Base-by-base conservation (phyloP, 2,329 filamentous ascomycete species). In the Apiospora malaysiana region DNA sequence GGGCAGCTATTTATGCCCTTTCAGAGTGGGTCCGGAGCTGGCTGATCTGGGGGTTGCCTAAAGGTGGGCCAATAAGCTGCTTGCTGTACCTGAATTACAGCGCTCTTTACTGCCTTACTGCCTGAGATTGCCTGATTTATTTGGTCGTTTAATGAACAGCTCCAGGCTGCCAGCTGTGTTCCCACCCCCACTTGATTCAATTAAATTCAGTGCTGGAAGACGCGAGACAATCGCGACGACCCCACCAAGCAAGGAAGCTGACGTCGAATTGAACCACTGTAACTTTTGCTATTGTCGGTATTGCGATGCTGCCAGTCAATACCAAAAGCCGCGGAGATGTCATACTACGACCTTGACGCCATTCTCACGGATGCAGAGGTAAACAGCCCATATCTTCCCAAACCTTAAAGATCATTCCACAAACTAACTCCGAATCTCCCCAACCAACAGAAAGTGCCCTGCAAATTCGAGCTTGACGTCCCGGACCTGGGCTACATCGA, bases 381-480 rank as follows among this genome's bases (percentile, higher is more conserved):
- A 6, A 85, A 67, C 21, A n/a, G 21, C 5, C 27, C 25, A n/a
- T 7, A 18, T 40, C 12, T 4, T 47, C 14, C 70, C 43, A 68
- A 16, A 45, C 4, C 16, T 23, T 14, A 7, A 2, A 59, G 21
- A 16, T 37, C 27, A 4, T 68, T 68, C 75, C 47, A 51, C 43
- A 69, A 69, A 32, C 67, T 74, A 45, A 74, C 51, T 49, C 16
- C 63, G 21, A 43, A 76, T 6, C n/a, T 14, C 12, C 42, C 40
- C 12, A 32, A 32, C 3, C 8, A 16, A 45, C 65, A 97, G 91
- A 98, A 98, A 93, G 90, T 98, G 43, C 95, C 96, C 51, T 97
- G 95, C 85, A 97, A 93, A 68, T 98, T 98, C 83, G 93, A 97
- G 79, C 89, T 98, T 78, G 93, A 95, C 72, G 91, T 97, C 43